These are phyloP conservation scores for Phytopythium litorale DNA, from an alignment of 352 stramenopile species.

Conservation along the genomic window DNA sequence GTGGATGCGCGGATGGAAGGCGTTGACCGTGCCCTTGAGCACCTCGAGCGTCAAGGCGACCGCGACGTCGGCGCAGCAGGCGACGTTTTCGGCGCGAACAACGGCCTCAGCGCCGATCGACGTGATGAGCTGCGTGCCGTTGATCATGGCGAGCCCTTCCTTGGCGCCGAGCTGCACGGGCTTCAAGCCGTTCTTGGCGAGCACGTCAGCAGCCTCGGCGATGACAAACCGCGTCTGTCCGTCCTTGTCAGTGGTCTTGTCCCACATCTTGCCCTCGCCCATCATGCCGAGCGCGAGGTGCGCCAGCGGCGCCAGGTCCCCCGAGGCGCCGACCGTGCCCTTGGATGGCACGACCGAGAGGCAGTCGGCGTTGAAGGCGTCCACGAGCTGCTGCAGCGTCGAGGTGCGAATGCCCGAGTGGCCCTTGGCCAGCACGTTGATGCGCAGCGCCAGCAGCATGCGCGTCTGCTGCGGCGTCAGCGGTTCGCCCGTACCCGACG, in stretches of 20 bases:
- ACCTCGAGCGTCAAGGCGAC: slow-evolving; percentile 82
- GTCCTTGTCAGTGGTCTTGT: slow-evolving; percentile 48
- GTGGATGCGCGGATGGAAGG: slow-evolving; percentile 88
- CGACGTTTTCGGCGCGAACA: slow-evolving; percentile 72
- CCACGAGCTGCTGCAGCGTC: slow-evolving; percentile 76
- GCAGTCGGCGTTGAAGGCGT: slow-evolving; percentile 85
- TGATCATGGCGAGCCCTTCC: slow-evolving; percentile 90
- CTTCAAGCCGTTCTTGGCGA: slow-evolving; percentile 65
- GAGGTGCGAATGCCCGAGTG: slow-evolving; percentile 80
- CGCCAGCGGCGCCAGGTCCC: slow-evolving; percentile 81
- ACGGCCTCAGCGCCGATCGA: slow-evolving; percentile 79
- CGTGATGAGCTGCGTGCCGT: slow-evolving; percentile 89
- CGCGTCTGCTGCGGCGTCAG: slow-evolving; percentile 71
- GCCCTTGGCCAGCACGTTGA: slow-evolving; percentile 88
- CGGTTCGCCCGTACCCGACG: slow-evolving; percentile 74
- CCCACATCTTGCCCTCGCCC: slow-evolving; percentile 85
- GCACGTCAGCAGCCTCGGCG: slow-evolving; percentile 51
- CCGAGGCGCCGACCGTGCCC: slow-evolving; percentile 86
- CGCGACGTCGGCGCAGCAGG: slow-evolving; percentile 73
- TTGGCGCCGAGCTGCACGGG: slow-evolving; percentile 83
- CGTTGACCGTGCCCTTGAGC: slow-evolving; percentile 85
- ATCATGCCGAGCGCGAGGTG: slow-evolving; percentile 90
- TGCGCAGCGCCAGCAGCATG: slow-evolving; percentile 85
- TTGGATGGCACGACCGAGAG: slow-evolving; percentile 81
- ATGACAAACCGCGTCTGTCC: slow-evolving; percentile 41